Evolutionary conservation across 805 yeast genomes (phyloP).

Genomic region (Vanderwaltozyma verrucispora): DNA sequence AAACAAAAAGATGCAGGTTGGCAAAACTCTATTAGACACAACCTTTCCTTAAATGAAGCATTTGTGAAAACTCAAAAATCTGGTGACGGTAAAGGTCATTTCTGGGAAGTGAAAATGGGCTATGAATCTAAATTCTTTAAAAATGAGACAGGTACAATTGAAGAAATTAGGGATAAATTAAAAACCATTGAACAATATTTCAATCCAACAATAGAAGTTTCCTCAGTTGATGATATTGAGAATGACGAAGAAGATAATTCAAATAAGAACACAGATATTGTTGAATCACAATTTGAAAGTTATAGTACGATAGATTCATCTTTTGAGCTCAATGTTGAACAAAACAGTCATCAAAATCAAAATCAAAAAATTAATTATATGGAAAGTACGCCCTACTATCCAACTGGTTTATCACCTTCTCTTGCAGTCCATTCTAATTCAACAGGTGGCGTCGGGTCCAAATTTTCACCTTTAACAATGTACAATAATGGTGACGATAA

Average conservation of each 20-base stretch:
- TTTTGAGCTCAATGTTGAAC: not conserved
- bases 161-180: conserved; percentile 15
- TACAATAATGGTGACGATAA: not conserved
- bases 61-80: conserved; percentile 84
- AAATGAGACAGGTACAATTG: conserved; percentile 26
- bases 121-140: conserved; percentile 71
- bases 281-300: not conserved
- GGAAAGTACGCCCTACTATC: not conserved
- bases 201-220: not conserved
- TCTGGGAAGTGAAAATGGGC: conserved; percentile 85
- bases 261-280: too few relatives aligned
- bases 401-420: conserved; percentile 1
- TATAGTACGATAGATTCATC: not conserved
- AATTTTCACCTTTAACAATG: not conserved
- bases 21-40: conserved; percentile 96
- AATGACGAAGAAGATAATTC: not conserved
- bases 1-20: conserved; percentile 83
- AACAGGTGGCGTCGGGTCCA: not conserved
- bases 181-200: conserved; percentile 12
- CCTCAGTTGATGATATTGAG: not conserved
- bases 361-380: not conserved
- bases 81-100: conserved; percentile 77
- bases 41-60: conserved; percentile 85
- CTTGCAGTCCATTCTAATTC: not conserved
- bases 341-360: not conserved